Evolutionary conservation across 257 asterid genomes (phyloP).

Genomic region (Solanum pinnatisectum): DNA sequence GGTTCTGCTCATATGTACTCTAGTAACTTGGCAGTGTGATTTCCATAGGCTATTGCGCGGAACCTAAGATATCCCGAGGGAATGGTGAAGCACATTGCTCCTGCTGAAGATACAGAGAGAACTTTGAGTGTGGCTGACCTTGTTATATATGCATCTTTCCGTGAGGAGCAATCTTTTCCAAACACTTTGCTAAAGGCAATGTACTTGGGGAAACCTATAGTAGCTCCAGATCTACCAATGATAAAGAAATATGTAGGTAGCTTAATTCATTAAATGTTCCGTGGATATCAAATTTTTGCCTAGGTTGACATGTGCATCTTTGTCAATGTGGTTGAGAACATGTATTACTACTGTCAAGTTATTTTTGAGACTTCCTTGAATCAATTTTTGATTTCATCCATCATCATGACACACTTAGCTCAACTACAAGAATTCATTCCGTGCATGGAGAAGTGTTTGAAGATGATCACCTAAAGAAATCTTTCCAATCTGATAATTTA

Average conservation of each 20-base stretch:
- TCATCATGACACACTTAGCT: not conserved
- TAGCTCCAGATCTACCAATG: slow-evolving; percentile 72
- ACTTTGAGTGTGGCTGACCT: slow-evolving; percentile 48
- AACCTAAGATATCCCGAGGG: slow-evolving; percentile 67
- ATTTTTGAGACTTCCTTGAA: not conserved
- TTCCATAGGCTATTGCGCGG: slow-evolving; percentile 52
- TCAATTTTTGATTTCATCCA: not conserved
- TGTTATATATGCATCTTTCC: slow-evolving; percentile 82
- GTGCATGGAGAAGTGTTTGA: not conserved
- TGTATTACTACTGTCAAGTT: not conserved
- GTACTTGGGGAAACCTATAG: slow-evolving; percentile 69
- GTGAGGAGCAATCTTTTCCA: slow-evolving; percentile 70
- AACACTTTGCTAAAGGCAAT: slow-evolving; percentile 69
- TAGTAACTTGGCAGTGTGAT: not conserved
- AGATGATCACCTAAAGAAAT: not conserved
- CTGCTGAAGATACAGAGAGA: slow-evolving; percentile 33
- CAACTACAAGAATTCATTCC: not conserved
- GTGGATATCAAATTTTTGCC: not conserved
- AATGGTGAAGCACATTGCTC: slow-evolving; percentile 45
- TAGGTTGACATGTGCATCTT: not conserved
- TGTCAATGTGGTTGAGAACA: not conserved
- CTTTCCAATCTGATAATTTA: not conserved
- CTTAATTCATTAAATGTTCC: slow-evolving; percentile 1
- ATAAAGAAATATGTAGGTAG: slow-evolving; percentile 67
- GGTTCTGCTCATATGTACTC: not conserved